Evolutionary conservation across 306 rosid genomes (phyloP).

Genomic region (Coriaria nepalensis): DNA sequence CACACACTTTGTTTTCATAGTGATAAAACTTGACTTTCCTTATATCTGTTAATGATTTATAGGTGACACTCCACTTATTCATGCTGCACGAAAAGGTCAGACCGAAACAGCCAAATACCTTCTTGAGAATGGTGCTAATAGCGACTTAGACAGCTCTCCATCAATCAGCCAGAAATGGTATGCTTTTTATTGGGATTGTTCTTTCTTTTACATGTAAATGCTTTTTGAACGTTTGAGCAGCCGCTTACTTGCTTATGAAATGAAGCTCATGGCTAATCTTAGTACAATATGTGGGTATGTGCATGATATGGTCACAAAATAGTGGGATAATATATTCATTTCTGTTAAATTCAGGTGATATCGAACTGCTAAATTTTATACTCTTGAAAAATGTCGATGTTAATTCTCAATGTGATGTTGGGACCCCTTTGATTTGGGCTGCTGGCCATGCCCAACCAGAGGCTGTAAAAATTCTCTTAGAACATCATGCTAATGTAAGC

Average conservation of each 20-base stretch:
- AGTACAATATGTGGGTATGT: too few relatives aligned
- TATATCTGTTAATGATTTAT: not conserved
- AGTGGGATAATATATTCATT: not conserved
- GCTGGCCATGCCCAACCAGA: slow-evolving; percentile 84
- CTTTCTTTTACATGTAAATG: not conserved
- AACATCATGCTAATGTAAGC: slow-evolving; percentile 66
- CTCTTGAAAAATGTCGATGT: slow-evolving; percentile 62
- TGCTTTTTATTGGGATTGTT: not conserved
- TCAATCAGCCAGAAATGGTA: slow-evolving; percentile 85
- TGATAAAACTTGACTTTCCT: too few relatives aligned
- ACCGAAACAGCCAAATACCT: slow-evolving; percentile 63
- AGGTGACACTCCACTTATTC: slow-evolving; percentile 87
- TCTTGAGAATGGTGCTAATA: slow-evolving; percentile 54
- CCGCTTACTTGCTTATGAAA: too few relatives aligned
- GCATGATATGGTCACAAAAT: too few relatives aligned
- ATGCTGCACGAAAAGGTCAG: slow-evolving; percentile 81
- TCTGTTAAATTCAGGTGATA: slow-evolving; percentile 40
- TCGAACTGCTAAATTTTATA: slow-evolving; percentile 52
- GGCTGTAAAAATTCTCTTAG: slow-evolving; percentile 55
- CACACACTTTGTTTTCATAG: not conserved
- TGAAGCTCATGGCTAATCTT: too few relatives aligned
- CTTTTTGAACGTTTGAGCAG: not conserved
- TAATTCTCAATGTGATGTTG: slow-evolving; percentile 74
- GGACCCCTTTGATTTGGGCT: slow-evolving; percentile 90
- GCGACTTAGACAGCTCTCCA: slow-evolving; percentile 77